Base-by-base conservation (phyloP, 768 basidiomycete genomes). In the Pleurotus djamor region DNA sequence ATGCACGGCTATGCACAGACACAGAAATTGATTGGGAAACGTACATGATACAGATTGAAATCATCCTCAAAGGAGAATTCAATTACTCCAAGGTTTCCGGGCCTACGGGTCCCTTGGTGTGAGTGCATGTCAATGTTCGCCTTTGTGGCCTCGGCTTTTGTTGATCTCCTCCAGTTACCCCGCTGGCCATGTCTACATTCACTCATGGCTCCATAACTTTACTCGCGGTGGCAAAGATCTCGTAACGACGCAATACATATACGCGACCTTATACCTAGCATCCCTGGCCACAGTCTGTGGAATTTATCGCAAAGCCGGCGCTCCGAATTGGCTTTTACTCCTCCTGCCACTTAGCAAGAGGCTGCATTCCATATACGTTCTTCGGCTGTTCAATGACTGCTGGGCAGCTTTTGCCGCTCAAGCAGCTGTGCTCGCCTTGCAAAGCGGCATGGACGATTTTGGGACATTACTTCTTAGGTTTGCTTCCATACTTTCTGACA, bases 1-100 rank as follows among this genome's bases (percentile, higher is more conserved):
- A 52, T 16, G 21, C 14, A 34, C 61, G 33, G 50, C 51, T 66
- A 45, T 62, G 50, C 55, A 52, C 76, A 98, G 96, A 96, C 75
- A 98, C 97, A 9, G 96, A 99, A 74, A 99, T 99, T 66, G 97
- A 99, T 74, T 98, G 93, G 87, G 83, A 88, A 67, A 98, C 97
- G 0, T 99, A 99, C 69, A 94, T 98, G 86, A 76, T 88, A 55
- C 97, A 98, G 56, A 82, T 91, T 0, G 81, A 88, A 58, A 69
- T 89, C 44, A 94, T 92, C 74, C 66, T 91, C 49, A 82, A 84
- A 57, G 95, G 95, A 36, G 89, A 96, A 69, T 79, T 88, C 49
- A 84, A 95, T 67, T 99, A 99, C 69, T 79, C 84, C 10, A 72
- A 78, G 60, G 89, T 99, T 52, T 77, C 83, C 58, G 97, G 97